Evolutionary conservation across 192 early-diverging fungal species (phyloP).

Genomic region (Geranomyces michiganensis): DNA sequence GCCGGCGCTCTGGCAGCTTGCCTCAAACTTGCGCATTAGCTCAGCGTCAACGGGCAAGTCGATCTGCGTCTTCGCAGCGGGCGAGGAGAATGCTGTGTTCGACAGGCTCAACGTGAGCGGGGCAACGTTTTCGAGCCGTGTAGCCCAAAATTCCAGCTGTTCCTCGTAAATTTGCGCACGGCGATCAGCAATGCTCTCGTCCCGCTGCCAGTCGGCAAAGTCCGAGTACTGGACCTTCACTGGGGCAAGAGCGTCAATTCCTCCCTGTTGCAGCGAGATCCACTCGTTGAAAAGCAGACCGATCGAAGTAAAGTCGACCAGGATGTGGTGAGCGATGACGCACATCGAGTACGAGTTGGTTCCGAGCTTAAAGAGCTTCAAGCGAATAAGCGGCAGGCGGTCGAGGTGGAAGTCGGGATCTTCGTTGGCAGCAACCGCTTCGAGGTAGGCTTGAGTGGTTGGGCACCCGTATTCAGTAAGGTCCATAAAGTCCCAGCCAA

Average conservation of each 20-base stretch:
- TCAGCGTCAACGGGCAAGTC: background rate
- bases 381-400: constrained; percentile 4
- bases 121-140: background rate
- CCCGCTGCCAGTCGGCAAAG: constrained; percentile 23
- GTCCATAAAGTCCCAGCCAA: constrained; percentile 5
- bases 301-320: constrained; percentile 11
- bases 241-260: constrained; percentile 1
- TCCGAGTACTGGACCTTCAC: constrained; percentile 21
- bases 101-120: background rate
- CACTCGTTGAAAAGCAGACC: constrained; percentile 15
- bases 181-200: background rate
- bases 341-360: background rate
- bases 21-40: constrained; percentile 1
- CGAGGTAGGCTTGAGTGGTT: background rate
- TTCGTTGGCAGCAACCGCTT: background rate
- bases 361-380: background rate
- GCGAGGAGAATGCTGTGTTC: background rate
- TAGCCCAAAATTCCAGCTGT: background rate
- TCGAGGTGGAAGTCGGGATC: constrained; percentile 20
- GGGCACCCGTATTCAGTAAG: background rate
- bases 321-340: constrained; percentile 20
- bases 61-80: background rate
- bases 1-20: background rate
- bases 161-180: background rate
- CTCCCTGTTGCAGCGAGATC: background rate